phyloP scores from a whole-genome alignment of 257 asterid genomes.

The Leonotis leonurus region DNA sequence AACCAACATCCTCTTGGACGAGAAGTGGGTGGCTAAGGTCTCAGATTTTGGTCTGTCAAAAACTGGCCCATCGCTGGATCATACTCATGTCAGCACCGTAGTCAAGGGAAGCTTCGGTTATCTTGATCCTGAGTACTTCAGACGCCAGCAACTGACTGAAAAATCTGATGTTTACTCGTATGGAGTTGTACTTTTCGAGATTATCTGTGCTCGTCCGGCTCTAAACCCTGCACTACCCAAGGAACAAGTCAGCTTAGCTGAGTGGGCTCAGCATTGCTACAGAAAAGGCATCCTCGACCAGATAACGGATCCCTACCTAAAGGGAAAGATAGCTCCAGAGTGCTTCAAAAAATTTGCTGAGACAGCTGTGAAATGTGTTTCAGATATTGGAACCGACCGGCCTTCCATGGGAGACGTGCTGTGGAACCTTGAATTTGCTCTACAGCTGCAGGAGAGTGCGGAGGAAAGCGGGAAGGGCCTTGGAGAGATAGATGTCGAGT shows the following conservation, averaged over 20 bases:
- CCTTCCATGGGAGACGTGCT: slow-evolving; percentile 94
- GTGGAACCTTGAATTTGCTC: slow-evolving; percentile 90
- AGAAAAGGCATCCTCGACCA: slow-evolving; percentile 73
- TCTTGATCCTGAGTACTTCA: slow-evolving; percentile 84
- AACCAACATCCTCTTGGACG: slow-evolving; percentile 84
- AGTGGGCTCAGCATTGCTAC: slow-evolving; percentile 81
- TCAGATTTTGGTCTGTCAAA: slow-evolving; percentile 86
- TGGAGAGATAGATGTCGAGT: slow-evolving; percentile 30
- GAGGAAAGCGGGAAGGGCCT: slow-evolving; percentile 72
- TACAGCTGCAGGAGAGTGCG: slow-evolving; percentile 89
- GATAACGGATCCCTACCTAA: slow-evolving; percentile 72
- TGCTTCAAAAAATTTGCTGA: slow-evolving; percentile 80
- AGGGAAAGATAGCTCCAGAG: slow-evolving; percentile 84
- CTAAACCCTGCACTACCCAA: slow-evolving; percentile 72
- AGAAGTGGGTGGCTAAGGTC: slow-evolving; percentile 88
- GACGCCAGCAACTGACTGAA: slow-evolving; percentile 82
- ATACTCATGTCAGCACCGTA: slow-evolving; percentile 85
- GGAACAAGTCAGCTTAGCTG: slow-evolving; percentile 88
- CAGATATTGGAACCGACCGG: slow-evolving; percentile 74
- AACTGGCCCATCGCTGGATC: slow-evolving; percentile 82
- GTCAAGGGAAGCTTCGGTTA: slow-evolving; percentile 87
- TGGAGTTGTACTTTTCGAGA: slow-evolving; percentile 75
- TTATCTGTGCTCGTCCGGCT: slow-evolving; percentile 81
- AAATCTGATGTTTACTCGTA: slow-evolving; percentile 77
- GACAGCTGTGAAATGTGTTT: slow-evolving; percentile 81